Evolutionary conservation across 768 basidiomycete genomes (phyloP), one percentile per base, ranked within the genome.

Genomic region (Termitomyces sp.): DNA sequence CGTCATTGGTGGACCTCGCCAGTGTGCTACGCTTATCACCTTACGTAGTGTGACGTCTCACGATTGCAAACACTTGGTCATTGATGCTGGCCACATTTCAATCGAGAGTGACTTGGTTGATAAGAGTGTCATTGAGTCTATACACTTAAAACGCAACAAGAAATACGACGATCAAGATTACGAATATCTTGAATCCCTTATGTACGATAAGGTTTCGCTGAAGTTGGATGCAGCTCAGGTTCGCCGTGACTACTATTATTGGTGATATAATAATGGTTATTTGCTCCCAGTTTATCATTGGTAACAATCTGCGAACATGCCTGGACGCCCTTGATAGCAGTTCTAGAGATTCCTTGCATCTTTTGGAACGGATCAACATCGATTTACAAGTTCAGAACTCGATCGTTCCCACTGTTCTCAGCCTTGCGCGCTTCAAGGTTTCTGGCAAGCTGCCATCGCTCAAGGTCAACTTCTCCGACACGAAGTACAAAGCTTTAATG

Each of bases 51-150:
- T 98, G 54, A 89, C 88, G 3, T 85, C 85, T 7, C 81, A 83
- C 61, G 74, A 86, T 25, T 90, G 94, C 75, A 93, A 86, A 67
- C 91, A 97, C 71, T 81, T 98, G 56, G 85, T 98, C 15, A 79
- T 98, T 56, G 97, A 98, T 71, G 97, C 96, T 5, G 97, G 97
- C 61, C 97, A 98, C 71, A 96, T 99, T 65, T 85, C 95, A 2
- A 88, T 99, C 40, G 88, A 91, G 70, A 96, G 94, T 68, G 85
- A 96, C 60, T 82, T 98, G 3, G 97, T 88, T 4, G 86, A 92
- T 68, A 93, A 98, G 76, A 80, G 85, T 38, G 86, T 88, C 4
- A 80, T 96, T 48, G 82, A 86, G 40, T 83, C 86, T 32, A 83
- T 98, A 45, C 86, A 92, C 55, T 79, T 86, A 63, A 98, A 97